Conservation (phyloP, 2,329 filamentous ascomycete genomes). For the Hypoxylon sp. region DNA sequence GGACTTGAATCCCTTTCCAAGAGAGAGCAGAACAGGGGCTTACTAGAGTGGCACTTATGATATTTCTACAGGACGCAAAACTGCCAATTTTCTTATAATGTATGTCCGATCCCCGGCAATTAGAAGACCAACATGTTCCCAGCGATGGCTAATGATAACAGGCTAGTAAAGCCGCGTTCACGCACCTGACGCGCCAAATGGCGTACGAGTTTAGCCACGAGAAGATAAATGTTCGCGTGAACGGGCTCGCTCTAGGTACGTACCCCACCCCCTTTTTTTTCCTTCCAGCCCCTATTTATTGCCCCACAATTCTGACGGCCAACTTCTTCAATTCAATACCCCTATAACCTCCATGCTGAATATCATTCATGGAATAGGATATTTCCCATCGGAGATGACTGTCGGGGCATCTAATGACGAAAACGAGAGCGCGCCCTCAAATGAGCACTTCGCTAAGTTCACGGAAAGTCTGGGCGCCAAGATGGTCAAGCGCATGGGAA, state of each 20-base stretch:
- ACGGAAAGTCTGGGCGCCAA: slow-evolving; percentile 41
- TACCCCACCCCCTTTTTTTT: background rate
- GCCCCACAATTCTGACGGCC: background rate
- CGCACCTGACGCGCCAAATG: slow-evolving; percentile 51
- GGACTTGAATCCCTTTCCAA: background rate
- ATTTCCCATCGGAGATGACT: slow-evolving; percentile 53
- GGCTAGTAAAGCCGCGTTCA: slow-evolving; percentile 49
- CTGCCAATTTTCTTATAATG: slow-evolving; percentile 51
- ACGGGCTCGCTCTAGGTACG: slow-evolving; percentile 49
- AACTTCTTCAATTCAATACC: background rate
- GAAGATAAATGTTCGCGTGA: slow-evolving; percentile 52
- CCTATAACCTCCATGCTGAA: background rate
- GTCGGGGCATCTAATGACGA: slow-evolving; percentile 42
- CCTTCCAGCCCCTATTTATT: background rate
- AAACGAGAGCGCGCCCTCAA: slow-evolving; percentile 44
- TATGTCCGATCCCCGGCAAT: slow-evolving; percentile 7
- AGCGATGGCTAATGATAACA: slow-evolving; percentile 17
- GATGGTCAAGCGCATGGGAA: slow-evolving; percentile 49
- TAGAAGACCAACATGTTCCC: too few species aligned
- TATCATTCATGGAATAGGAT: slow-evolving; percentile 39
- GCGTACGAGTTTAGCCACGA: slow-evolving; percentile 50
- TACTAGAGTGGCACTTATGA: background rate
- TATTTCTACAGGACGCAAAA: slow-evolving; percentile 42
- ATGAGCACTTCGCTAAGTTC: slow-evolving; percentile 38
- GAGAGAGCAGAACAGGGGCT: background rate